phyloP scores from a whole-genome alignment of 805 yeast species.

The Saturnispora silvae region DNA sequence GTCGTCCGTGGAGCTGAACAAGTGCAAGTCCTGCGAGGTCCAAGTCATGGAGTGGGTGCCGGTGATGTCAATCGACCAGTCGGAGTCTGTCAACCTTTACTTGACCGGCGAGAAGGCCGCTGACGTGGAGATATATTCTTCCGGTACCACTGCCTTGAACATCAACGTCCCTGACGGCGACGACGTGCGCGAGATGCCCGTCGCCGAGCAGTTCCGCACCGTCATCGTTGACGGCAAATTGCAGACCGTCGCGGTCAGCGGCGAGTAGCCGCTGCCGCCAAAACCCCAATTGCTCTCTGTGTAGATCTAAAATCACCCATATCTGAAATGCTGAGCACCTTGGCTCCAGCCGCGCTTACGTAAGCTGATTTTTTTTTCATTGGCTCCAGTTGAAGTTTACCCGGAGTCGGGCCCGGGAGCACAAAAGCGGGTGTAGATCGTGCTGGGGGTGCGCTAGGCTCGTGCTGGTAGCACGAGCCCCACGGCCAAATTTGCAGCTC shows the following conservation, averaged over 20 bases:
- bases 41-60: slow-evolving; percentile 82
- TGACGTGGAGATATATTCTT: slow-evolving; percentile 68
- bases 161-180: slow-evolving; percentile 70
- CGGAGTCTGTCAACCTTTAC: slow-evolving; percentile 77
- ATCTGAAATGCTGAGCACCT: too few species aligned
- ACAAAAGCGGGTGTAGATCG: neutral
- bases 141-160: slow-evolving; percentile 77
- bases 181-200: slow-evolving; percentile 70
- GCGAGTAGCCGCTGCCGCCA: too few species aligned
- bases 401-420: slow-evolving; percentile 10
- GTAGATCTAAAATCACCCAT: too few species aligned
- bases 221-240: slow-evolving; percentile 49
- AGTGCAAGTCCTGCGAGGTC: slow-evolving; percentile 68
- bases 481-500: too few species aligned
- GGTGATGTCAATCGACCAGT: slow-evolving; percentile 76
- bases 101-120: slow-evolving; percentile 6
- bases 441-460: neutral
- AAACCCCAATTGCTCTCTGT: too few species aligned
- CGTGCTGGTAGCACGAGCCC: too few species aligned
- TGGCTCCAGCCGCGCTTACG: too few species aligned
- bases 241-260: slow-evolving; percentile 67
- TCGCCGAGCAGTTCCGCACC: slow-evolving; percentile 89
- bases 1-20: slow-evolving; percentile 81
- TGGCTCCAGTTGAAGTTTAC: neutral
- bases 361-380: neutral